Conservation (phyloP, 768 basidiomycete species). For the Sarcodon aspratus region DNA sequence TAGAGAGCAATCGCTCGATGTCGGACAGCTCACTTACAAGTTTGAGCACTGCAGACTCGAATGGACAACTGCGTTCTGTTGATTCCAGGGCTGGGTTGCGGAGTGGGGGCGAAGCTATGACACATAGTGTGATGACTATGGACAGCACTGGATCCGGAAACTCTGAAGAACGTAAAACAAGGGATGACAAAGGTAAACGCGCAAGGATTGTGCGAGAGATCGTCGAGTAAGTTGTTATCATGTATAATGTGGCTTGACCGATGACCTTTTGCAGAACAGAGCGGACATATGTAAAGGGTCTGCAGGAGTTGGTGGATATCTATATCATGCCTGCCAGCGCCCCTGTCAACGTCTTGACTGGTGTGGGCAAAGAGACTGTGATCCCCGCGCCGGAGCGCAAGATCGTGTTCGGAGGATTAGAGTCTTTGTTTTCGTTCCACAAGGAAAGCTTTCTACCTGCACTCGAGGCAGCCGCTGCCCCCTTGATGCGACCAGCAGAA, state of each 20-base stretch:
- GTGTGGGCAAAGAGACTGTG: slow-evolving; percentile 70
- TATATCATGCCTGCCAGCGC: slow-evolving; percentile 82
- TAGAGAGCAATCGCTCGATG: slow-evolving; percentile 46
- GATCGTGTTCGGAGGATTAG: slow-evolving; percentile 85
- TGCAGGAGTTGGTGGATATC: slow-evolving; percentile 89
- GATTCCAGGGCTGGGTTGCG: slow-evolving; percentile 55
- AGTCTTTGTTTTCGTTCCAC: slow-evolving; percentile 87
- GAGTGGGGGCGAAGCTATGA: slow-evolving; percentile 49
- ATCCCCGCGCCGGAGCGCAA: slow-evolving; percentile 81
- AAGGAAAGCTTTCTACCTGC: slow-evolving; percentile 87
- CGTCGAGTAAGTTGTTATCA: slow-evolving; percentile 51
- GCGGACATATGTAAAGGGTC: slow-evolving; percentile 86
- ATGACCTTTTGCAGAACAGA: slow-evolving; percentile 56
- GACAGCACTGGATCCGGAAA: slow-evolving; percentile 54
- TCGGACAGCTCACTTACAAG: slow-evolving; percentile 25
- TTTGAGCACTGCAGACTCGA: slow-evolving; percentile 33
- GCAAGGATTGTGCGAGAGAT: slow-evolving; percentile 84
- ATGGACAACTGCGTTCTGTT: slow-evolving; percentile 49
- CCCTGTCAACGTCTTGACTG: slow-evolving; percentile 57
- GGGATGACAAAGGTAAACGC: slow-evolving; percentile 83
- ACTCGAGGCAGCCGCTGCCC: slow-evolving; percentile 65
- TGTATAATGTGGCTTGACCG: slow-evolving; percentile 2
- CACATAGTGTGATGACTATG: slow-evolving; percentile 63
- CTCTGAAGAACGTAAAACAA: slow-evolving; percentile 74
- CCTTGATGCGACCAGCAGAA: slow-evolving; percentile 41